These are phyloP conservation scores for Nitzschia putrida DNA, from an alignment of 108 stramenopile species.

Conservation along the genomic window DNA sequence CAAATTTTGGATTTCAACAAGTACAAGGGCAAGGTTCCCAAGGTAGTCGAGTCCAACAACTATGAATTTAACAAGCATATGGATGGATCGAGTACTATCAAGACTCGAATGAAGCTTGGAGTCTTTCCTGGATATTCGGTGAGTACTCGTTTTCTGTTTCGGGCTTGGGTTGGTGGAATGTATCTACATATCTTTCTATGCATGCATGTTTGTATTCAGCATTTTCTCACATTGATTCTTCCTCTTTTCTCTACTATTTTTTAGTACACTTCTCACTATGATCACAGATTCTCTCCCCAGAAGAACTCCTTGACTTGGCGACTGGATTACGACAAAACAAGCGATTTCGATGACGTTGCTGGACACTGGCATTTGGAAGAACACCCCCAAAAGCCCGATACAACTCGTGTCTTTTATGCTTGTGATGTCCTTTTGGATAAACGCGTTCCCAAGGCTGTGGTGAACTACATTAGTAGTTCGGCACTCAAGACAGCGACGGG, in stretches of 20 bases:
- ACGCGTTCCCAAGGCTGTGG: constrained; percentile 56
- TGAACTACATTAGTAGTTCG: constrained; percentile 67
- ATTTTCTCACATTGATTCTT: not conserved
- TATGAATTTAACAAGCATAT: constrained; percentile 46
- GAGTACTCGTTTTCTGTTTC: constrained; percentile 26
- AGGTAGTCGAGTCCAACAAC: constrained; percentile 62
- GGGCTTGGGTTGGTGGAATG: no score
- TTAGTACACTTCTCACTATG: constrained; percentile 63
- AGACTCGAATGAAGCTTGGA: constrained; percentile 63
- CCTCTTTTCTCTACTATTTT: not conserved
- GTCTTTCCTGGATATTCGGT: constrained; percentile 75
- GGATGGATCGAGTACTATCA: constrained; percentile 55
- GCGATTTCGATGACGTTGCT: constrained; percentile 73
- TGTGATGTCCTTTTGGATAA: constrained; percentile 66
- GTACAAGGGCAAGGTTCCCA: constrained; percentile 71
- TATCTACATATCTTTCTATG: no score
- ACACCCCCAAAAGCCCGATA: constrained; percentile 48
- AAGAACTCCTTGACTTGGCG: constrained; percentile 64
- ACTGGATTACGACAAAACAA: constrained; percentile 71
- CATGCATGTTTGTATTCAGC: not conserved
- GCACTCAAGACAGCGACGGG: constrained; percentile 65
- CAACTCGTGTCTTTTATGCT: constrained; percentile 73
- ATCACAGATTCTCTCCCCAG: constrained; percentile 51
- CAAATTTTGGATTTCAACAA: constrained; percentile 65
- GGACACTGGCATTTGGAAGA: constrained; percentile 77